Percentiles rank a stretch among this genome's conserved stretches.
Evolutionary conservation across 2,329 filamentous ascomycete genomes (phyloP).

Genomic region (Calonectria leucothoes): DNA sequence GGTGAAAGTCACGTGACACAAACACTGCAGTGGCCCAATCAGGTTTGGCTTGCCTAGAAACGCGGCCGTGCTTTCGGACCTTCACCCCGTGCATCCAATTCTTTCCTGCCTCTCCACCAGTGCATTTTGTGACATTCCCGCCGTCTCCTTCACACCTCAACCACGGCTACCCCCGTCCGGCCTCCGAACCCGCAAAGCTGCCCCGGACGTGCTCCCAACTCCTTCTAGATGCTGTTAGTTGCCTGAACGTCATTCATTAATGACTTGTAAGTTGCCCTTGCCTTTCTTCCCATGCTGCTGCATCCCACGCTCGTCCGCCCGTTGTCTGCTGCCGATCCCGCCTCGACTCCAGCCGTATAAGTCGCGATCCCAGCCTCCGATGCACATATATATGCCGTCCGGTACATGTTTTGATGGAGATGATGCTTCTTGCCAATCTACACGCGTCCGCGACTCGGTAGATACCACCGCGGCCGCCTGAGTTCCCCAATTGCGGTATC

Average conservation of each 20-base stretch:
- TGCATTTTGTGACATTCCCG: constrained; percentile 50
- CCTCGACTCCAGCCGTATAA: constrained; percentile 45
- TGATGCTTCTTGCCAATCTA: constrained; percentile 47
- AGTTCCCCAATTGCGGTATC: constrained; percentile 56
- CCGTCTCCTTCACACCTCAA: constrained; percentile 49
- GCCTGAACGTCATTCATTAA: constrained; percentile 57
- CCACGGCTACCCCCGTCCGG: constrained; percentile 42
- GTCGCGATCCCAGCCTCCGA: constrained; percentile 49
- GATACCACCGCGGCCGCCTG: constrained; percentile 33
- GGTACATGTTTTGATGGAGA: constrained; percentile 49
- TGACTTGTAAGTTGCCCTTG: constrained; percentile 61
- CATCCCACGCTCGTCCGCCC: constrained; percentile 46
- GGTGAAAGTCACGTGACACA: constrained; percentile 32
- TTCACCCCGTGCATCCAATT: constrained; percentile 51
- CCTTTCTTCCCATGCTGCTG: constrained; percentile 42
- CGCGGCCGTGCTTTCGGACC: constrained; percentile 43
- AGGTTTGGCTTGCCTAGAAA: constrained; percentile 40
- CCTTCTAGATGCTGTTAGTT: constrained; percentile 44
- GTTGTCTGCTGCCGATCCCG: constrained; percentile 52
- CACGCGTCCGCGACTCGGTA: constrained; percentile 43
- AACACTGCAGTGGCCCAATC: constrained; percentile 23
- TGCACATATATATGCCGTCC: constrained; percentile 37
- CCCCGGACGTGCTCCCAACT: constrained; percentile 37
- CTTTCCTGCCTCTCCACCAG: constrained; percentile 53
- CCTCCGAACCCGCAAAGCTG: constrained; percentile 43